Percentiles rank a stretch among this genome's conserved stretches.
phyloP scores from a whole-genome alignment of 306 rosid genomes.

The Aeschynomene evenia region DNA sequence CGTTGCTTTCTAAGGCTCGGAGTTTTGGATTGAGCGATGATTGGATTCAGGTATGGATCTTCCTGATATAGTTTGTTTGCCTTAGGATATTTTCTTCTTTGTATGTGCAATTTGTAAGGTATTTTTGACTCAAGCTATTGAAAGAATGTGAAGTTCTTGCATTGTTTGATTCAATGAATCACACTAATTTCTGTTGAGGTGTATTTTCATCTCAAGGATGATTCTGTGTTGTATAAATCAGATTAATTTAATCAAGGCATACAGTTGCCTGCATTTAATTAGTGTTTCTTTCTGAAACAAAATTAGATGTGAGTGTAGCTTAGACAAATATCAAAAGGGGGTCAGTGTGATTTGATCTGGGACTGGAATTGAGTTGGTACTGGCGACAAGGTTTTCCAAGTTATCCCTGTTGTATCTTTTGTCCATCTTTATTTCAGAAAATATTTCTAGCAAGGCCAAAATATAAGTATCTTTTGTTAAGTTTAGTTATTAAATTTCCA shows the following conservation, averaged over 20 bases:
- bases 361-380: not conserved
- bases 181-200: not conserved
- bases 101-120: not conserved
- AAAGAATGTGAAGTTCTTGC: not conserved
- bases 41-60: slow-evolving; percentile 78
- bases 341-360: not conserved
- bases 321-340: not conserved
- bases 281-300: not conserved
- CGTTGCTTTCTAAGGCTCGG: slow-evolving; percentile 93
- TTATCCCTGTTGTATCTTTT: not conserved
- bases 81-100: slow-evolving; percentile 4
- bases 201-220: not conserved
- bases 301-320: not conserved
- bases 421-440: slow-evolving; percentile 11
- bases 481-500: not conserved
- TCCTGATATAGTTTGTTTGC: slow-evolving; percentile 5
- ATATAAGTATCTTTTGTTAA: not conserved
- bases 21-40: slow-evolving; percentile 84
- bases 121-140: not conserved
- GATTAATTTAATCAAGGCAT: not conserved
- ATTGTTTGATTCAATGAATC: not conserved
- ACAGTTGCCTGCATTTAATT: not conserved
- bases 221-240: not conserved
- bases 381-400: not conserved
- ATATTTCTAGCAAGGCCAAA: slow-evolving; percentile 13